A percentile compares a stretch with the other conserved stretches of the same genome.
phyloP scores from a whole-genome alignment of 176 grass and related monocot genomes.

The Eleusine coracana region DNA sequence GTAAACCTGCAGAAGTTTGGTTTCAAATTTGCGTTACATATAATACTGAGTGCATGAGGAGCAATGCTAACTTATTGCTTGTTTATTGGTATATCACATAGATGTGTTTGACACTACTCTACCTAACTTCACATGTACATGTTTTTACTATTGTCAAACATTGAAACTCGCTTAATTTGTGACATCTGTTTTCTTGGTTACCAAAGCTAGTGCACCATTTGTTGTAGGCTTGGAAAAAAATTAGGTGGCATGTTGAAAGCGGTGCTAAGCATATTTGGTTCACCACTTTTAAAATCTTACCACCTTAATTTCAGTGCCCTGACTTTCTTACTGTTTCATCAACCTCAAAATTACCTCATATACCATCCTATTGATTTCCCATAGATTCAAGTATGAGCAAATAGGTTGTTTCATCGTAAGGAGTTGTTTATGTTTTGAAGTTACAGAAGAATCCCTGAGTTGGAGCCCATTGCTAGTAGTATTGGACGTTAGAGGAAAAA shows the following conservation, averaged over 20 bases:
- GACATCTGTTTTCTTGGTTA: background rate
- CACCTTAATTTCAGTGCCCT: background rate
- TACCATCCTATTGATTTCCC: background rate
- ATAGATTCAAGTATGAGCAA: background rate
- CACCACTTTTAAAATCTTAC: background rate
- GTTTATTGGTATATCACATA: background rate
- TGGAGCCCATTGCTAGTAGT: background rate
- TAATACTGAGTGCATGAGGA: background rate
- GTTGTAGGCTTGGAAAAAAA: constrained; percentile 12
- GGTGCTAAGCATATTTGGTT: background rate
- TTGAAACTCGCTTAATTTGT: background rate
- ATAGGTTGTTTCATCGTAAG: background rate
- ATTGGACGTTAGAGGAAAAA: background rate
- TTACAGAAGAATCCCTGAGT: background rate
- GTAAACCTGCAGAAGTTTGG: background rate
- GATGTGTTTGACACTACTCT: background rate
- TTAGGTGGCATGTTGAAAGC: background rate
- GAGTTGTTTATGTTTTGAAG: background rate
- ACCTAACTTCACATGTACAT: no score
- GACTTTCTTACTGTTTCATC: background rate
- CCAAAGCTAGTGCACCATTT: background rate
- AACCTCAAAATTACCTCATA: background rate
- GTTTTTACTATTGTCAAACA: no score
- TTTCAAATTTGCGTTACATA: background rate
- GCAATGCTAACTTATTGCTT: background rate